Percentiles rank a stretch among this genome's conserved stretches.
phyloP scores from a whole-genome alignment of 202 grass and related monocot genomes.

The Musa balbisiana region DNA sequence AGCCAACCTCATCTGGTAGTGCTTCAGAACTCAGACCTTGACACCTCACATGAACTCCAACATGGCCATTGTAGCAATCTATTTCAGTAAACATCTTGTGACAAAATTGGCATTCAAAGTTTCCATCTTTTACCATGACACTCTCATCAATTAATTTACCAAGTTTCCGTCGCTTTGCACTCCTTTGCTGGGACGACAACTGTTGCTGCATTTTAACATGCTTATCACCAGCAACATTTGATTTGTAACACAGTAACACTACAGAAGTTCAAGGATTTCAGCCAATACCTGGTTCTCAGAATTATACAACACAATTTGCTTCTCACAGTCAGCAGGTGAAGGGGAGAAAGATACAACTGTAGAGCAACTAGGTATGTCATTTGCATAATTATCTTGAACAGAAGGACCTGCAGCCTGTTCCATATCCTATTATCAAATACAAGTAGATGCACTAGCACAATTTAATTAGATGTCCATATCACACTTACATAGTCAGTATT shows the following conservation, averaged over 20 bases:
- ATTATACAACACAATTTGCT: conserved; percentile 26
- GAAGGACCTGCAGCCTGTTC: conserved; percentile 39
- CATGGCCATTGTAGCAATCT: conserved; percentile 58
- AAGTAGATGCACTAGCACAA: background rate
- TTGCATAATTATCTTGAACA: conserved; percentile 28
- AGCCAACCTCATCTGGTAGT: conserved; percentile 29
- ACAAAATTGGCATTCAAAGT: conserved; percentile 73
- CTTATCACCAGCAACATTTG: conserved; percentile 44
- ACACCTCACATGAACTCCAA: conserved; percentile 66
- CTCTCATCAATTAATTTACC: conserved; percentile 46
- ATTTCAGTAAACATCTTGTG: conserved; percentile 57
- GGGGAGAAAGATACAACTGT: conserved; percentile 25
- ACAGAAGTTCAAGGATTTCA: conserved; percentile 19
- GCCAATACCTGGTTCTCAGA: conserved; percentile 18
- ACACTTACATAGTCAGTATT: conserved; percentile 56
- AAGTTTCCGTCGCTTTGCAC: conserved; percentile 53
- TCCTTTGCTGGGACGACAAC: conserved; percentile 41
- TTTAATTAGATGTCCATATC: conserved; percentile 19
- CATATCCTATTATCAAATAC: conserved; percentile 22
- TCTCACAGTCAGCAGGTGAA: conserved; percentile 26
- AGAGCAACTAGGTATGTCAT: conserved; percentile 26
- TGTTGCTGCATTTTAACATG: conserved; percentile 50
- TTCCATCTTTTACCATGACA: conserved; percentile 61
- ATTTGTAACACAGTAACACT: conserved; percentile 47
- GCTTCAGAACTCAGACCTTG: conserved; percentile 52